Evolutionary conservation across 306 rosid genomes (phyloP), one percentile per base, ranked within the genome.

Genomic region (Dryas drummondii): DNA sequence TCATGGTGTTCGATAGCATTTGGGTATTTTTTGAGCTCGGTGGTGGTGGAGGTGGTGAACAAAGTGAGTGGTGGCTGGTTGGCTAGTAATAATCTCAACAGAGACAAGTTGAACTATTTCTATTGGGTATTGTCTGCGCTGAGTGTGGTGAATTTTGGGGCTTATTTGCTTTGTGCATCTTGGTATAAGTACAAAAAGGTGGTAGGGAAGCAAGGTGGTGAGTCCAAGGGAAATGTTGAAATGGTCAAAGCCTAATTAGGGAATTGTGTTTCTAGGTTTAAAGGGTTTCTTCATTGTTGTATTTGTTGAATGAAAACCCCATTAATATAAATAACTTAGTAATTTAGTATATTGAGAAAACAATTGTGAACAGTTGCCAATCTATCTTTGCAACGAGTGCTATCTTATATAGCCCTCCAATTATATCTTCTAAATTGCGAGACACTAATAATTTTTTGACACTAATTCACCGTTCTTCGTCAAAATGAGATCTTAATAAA

Each of bases 1-100:
- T 76, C 86, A 2, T 84, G 88, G 86, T 76, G 81, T 16, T 79
- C 90, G 0, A 17, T 87, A 0, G 86, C 88, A 0, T 70, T 87
- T 13, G 88, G 86, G 22, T 84, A 79, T 76, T 87, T 64, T 66
- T 66, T 76, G 15, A 87, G 90, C 84, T 69, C 88, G 9, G 81
- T 79, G 70, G 79, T 88, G 87, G 90, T 90, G 78, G 87, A 84
- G 86, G 83, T 87, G 41, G 94, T 92, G 51, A 90, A 92, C 86
- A 86, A 81, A 72, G 90, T 76, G 14, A 92, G 94, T 13, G 94
- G 98, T 40, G 96, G 98, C 41, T 90, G 91, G 92, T 65, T 88
- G 76, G 88, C 82, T 0, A 83, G 86, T 67, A 89, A 91, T 46
- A 89, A 91, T 67, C 73, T 91, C 74, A 91, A 91, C 67, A 84